A percentile compares a stretch with the other conserved stretches of the same genome.
phyloP scores from a whole-genome alignment of 208 protist genomes.

The Wallacemonas rigidus region DNA sequence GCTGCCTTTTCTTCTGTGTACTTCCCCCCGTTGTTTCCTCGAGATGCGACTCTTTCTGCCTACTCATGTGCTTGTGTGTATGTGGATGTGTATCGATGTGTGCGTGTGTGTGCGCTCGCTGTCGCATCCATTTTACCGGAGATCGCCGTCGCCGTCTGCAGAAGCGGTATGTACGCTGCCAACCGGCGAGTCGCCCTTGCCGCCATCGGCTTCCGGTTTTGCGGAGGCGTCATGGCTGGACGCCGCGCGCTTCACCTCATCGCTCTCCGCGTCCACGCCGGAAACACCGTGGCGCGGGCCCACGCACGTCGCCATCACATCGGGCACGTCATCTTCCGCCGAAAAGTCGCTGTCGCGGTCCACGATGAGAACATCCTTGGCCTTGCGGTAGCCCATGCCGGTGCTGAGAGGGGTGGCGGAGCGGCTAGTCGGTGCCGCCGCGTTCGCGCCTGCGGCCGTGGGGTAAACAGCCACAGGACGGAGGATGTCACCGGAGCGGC shows the following conservation, averaged over 20 bases:
- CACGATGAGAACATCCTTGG: conserved; percentile 11
- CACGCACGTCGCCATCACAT: conserved; percentile 2
- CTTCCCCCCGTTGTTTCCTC: no score
- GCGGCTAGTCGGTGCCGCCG: no score
- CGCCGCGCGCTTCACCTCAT: neutral
- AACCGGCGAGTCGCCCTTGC: neutral
- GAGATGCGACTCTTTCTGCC: no score
- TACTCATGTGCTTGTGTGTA: no score
- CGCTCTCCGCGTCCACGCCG: neutral
- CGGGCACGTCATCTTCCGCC: conserved; percentile 3
- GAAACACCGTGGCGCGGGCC: neutral
- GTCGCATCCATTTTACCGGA: neutral
- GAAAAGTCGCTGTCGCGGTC: conserved; percentile 14
- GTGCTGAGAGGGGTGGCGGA: neutral
- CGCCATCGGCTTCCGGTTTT: neutral
- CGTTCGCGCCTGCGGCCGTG: neutral
- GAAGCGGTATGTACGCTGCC: conserved; percentile 15
- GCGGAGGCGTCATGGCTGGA: neutral
- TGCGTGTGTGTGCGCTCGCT: neutral
- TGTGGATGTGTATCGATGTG: no score
- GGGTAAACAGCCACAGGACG: conserved; percentile 1
- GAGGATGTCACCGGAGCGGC: neutral
- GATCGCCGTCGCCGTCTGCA: neutral
- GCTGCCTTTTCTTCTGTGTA: no score
- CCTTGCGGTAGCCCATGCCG: conserved; percentile 15